A percentile compares a stretch with the other conserved stretches of the same genome.
Evolutionary conservation across 495 filamentous ascomycete species (phyloP).

Genomic region (Hypoxylon fragiforme): DNA sequence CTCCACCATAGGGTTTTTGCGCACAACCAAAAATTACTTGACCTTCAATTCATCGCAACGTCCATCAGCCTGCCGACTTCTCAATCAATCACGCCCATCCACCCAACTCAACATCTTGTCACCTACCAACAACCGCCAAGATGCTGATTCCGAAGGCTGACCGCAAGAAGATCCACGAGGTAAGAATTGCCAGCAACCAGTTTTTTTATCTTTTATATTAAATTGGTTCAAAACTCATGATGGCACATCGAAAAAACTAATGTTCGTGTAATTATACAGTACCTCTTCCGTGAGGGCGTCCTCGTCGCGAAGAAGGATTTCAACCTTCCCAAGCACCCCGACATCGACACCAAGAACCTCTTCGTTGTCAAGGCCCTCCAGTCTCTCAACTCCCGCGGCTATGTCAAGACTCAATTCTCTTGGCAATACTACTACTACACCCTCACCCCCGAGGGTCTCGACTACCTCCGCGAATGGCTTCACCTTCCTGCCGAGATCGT

Average conservation of each 20-base stretch:
- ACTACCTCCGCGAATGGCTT: constrained; percentile 99
- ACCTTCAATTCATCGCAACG: constrained; percentile 40
- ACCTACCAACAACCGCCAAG: constrained; percentile 57
- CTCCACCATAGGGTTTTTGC: constrained; percentile 42
- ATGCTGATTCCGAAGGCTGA: constrained; percentile 99
- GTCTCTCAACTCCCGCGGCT: constrained; percentile 96
- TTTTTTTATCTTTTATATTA: background rate
- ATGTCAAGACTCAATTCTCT: constrained; percentile 98
- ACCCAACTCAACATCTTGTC: constrained; percentile 47
- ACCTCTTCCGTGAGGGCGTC: constrained; percentile 99
- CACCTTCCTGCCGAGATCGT: constrained; percentile 99
- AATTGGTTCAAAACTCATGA: background rate
- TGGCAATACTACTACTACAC: constrained; percentile 99
- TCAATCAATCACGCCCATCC: constrained; percentile 32
- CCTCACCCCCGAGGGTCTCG: constrained; percentile 97
- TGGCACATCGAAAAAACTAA: constrained; percentile 41
- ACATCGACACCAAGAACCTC: constrained; percentile 99
- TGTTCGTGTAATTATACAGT: constrained; percentile 55
- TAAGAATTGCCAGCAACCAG: constrained; percentile 34
- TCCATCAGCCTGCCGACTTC: constrained; percentile 35
- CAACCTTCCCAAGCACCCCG: constrained; percentile 88
- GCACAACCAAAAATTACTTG: constrained; percentile 40
- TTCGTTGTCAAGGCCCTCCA: constrained; percentile 98
- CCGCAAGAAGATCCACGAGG: constrained; percentile 98
- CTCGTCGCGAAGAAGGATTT: constrained; percentile 99